Percentiles rank a stretch among this genome's conserved stretches.
Conservation (phyloP, 306 rosid species). For the Dalbergia oliveri region DNA sequence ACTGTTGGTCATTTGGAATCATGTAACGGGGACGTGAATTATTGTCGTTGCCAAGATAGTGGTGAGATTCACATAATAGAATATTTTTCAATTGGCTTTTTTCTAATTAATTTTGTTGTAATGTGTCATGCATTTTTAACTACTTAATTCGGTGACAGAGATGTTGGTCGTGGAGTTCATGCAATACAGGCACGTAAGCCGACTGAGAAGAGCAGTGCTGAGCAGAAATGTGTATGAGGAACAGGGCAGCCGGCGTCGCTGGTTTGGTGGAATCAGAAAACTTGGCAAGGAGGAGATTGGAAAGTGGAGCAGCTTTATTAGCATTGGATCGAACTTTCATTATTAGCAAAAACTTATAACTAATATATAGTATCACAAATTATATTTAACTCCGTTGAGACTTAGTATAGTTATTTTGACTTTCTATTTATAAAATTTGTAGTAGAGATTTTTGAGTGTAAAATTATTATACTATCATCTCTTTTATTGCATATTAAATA, state of each 20-base stretch:
- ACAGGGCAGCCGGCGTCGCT: conserved; percentile 8
- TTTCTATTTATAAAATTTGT: no score
- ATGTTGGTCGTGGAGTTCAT: background rate
- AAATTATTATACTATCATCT: no score
- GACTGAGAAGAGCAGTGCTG: conserved; percentile 54
- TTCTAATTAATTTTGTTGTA: background rate
- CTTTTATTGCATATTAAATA: no score
- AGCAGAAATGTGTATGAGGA: conserved; percentile 44
- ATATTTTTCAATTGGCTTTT: no score
- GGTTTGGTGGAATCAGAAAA: conserved; percentile 43
- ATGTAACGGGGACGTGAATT: conserved; percentile 51
- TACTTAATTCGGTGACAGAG: conserved; percentile 34
- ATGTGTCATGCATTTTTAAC: background rate
- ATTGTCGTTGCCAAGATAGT: conserved; percentile 59
- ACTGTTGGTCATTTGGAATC: conserved; percentile 63
- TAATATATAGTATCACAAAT: no score
- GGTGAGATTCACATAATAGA: conserved; percentile 54
- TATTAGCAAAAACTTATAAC: no score
- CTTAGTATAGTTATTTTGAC: no score
- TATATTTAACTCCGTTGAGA: no score
- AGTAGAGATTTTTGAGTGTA: no score
- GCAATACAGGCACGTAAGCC: conserved; percentile 28
- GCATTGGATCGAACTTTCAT: no score
- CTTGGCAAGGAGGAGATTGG: conserved; percentile 39
- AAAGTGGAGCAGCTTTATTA: conserved; percentile 25